Conservation (phyloP, 1,284 basidiomycete genomes). For the Microbotryum scabiosae region DNA sequence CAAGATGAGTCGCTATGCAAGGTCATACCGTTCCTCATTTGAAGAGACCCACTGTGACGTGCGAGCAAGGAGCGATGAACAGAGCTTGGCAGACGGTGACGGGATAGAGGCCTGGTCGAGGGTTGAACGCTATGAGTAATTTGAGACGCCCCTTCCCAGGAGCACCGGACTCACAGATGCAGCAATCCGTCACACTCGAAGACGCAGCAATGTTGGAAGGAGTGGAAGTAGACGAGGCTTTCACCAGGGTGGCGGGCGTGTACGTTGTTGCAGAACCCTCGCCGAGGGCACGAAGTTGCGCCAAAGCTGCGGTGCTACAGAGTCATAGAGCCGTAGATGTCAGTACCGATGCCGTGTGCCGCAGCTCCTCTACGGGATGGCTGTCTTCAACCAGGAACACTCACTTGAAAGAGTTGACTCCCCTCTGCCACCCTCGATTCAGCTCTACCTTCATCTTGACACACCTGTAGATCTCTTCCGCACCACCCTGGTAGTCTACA, state of each 20-base stretch:
- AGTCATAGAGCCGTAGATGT: not conserved
- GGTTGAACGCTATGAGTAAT: not conserved
- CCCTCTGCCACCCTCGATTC: constrained; percentile 73
- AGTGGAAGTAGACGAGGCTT: not conserved
- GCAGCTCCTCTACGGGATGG: not conserved
- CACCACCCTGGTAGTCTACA: constrained; percentile 95
- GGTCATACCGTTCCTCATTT: too few species aligned
- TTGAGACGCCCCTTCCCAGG: not conserved
- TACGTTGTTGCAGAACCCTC: constrained; percentile 26
- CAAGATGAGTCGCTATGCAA: not conserved
- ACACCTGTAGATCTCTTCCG: constrained; percentile 94
- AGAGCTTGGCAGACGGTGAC: constrained; percentile 92
- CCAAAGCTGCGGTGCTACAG: constrained; percentile 62
- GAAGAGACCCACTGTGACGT: constrained; percentile 48
- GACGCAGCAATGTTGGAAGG: constrained; percentile 15
- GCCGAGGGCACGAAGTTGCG: constrained; percentile 67
- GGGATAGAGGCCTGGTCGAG: constrained; percentile 63
- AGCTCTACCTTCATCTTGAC: constrained; percentile 92
- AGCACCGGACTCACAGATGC: constrained; percentile 61
- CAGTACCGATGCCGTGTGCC: not conserved
- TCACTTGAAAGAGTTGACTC: constrained; percentile 89
- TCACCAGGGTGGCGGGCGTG: not conserved
- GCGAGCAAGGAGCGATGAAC: constrained; percentile 78
- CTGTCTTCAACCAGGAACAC: constrained; percentile 37
- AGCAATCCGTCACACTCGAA: constrained; percentile 73